Evolutionary conservation across 768 basidiomycete genomes (phyloP), one percentile per base, ranked within the genome.

Genomic region (Tulasnella sp.): DNA sequence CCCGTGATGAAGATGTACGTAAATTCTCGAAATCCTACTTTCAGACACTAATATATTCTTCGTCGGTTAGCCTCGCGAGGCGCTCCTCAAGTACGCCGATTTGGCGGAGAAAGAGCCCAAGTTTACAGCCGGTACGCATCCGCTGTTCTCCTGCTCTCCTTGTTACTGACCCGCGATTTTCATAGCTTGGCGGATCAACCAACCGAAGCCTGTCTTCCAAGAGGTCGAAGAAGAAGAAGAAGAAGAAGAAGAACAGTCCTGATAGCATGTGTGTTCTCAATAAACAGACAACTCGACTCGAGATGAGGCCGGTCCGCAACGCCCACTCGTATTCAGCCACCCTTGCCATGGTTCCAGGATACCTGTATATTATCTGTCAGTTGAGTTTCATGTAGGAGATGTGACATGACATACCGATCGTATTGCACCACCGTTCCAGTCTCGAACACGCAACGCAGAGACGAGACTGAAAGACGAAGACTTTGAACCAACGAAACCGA

Each of bases 1-100:
- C 86, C 40, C 73, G 91, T 64, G 89, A 90, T 72, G 84, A 94
- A 71, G 94, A 98, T 71, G 94, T 97, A 74, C 78, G 92, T 88
- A 54, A 6, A 7, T 32, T 19, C 23, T 31, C 11, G 55, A 12
- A 12, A n/a, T n/a, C n/a, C n/a, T n/a, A 9, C 4, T 12, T 15
- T 11, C 32, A 35, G 31, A 40, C 23, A 15, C 31, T 39, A 5
- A 50, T 2, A 21, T 39, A 15, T 37, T 35, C 50, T 23, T 41
- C 11, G 21, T 42, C 25, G n/a, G 64, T 21, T 71, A 98, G 94
- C 96, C 96, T 40, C 84, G 96, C 61, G 93, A 96, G 71, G 96
- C 96, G 3, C 73, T 99, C 56, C 85, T 98, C 75, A 90, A 83
- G 71, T 97, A 92, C 64, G 96, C 96, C 32, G 71, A 83, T 15